A percentile compares a stretch with the other conserved stretches of the same genome.
Evolutionary conservation across 345 rosid species (phyloP).

Genomic region (Ricinus communis): DNA sequence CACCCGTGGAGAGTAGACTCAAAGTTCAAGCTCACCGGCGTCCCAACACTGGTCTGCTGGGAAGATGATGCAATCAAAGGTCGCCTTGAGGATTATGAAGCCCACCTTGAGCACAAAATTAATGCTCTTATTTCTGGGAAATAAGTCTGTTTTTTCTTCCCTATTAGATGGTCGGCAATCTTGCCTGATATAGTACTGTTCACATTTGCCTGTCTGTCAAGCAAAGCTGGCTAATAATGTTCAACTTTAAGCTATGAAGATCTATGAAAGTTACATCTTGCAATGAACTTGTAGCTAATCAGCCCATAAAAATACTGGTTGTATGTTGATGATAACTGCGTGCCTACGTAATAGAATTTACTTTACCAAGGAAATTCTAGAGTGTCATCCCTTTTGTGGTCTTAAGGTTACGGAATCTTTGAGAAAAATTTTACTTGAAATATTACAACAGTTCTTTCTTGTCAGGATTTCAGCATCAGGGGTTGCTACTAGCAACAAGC

Average conservation of each 20-base stretch:
- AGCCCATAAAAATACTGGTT: too few relatives aligned
- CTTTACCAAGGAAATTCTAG: not conserved
- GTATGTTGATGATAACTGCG: too few relatives aligned
- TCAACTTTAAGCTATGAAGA: not conserved
- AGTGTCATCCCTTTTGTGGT: not conserved
- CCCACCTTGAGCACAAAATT: constrained; percentile 67
- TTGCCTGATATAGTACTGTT: not conserved
- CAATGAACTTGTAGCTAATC: too few relatives aligned
- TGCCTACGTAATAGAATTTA: too few relatives aligned
- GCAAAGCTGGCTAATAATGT: not conserved
- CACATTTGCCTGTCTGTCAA: not conserved
- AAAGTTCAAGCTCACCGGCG: constrained; percentile 73
- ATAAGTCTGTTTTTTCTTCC: constrained; percentile 6
- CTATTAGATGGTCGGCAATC: not conserved
- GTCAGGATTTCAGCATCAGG: not conserved
- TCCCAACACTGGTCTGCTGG: constrained; percentile 75
- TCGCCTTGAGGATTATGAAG: constrained; percentile 81
- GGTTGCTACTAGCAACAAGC: too few relatives aligned
- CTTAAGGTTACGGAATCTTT: not conserved
- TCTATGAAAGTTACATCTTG: not conserved
- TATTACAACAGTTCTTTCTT: not conserved
- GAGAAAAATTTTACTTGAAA: not conserved
- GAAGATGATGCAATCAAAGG: constrained; percentile 52
- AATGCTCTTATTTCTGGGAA: constrained; percentile 44
- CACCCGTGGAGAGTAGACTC: constrained; percentile 76